phyloP scores from a whole-genome alignment of 1,139 yeast species.

The Trichomonascaceae sp. region DNA sequence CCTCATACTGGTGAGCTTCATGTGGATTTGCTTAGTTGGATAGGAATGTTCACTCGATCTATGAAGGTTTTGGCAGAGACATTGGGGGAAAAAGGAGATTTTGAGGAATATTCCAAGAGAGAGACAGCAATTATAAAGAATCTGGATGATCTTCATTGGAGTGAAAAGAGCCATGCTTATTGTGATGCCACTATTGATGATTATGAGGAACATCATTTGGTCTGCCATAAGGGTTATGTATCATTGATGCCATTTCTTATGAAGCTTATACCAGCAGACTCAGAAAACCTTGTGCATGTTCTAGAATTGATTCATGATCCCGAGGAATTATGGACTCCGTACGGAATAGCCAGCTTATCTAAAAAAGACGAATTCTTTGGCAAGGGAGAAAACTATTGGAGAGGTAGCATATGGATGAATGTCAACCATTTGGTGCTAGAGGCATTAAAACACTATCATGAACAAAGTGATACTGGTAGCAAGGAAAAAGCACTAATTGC shows the following conservation, averaged over 20 bases:
- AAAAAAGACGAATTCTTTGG: constrained; percentile 60
- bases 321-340: constrained; percentile 68
- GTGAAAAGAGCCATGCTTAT: constrained; percentile 54
- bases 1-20: constrained; percentile 88
- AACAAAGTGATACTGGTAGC: constrained; percentile 17
- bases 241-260: constrained; percentile 80
- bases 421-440: constrained; percentile 80
- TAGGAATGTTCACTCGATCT: constrained; percentile 84
- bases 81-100: constrained; percentile 57
- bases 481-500: constrained; percentile 37
- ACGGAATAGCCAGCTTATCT: constrained; percentile 79
- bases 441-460: constrained; percentile 52
- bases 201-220: constrained; percentile 56
- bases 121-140: constrained; percentile 56
- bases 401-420: constrained; percentile 91
- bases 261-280: constrained; percentile 54
- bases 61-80: constrained; percentile 68
- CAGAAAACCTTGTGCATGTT: constrained; percentile 44
- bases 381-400: constrained; percentile 89
- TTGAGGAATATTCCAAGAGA: constrained; percentile 43
- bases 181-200: constrained; percentile 82
- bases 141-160: constrained; percentile 77
- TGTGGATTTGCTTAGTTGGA: constrained; percentile 87
- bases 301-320: constrained; percentile 61
- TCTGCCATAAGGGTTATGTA: constrained; percentile 86